A percentile compares a stretch with the other conserved stretches of the same genome.
Conservation (phyloP, 495 filamentous ascomycete species). For the Aspergillus leporis region DNA sequence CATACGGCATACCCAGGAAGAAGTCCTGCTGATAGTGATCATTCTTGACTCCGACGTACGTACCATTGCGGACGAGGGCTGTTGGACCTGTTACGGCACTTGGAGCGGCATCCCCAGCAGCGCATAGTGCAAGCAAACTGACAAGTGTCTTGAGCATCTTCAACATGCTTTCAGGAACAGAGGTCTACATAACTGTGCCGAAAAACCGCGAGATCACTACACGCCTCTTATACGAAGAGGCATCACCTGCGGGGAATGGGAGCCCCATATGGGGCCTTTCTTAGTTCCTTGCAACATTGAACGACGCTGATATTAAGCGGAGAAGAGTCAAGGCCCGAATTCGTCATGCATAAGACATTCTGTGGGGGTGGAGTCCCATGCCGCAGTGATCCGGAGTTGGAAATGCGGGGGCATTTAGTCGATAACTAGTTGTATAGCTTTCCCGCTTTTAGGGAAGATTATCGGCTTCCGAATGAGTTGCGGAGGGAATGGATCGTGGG, state of each 20-base stretch:
- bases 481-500: not conserved
- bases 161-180: not conserved
- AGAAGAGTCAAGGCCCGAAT: not conserved
- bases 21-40: slow-evolving; percentile 47
- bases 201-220: not conserved
- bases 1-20: slow-evolving; percentile 60
- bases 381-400: not conserved
- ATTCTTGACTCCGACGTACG: slow-evolving; percentile 40
- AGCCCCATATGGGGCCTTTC: not conserved
- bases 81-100: slow-evolving; percentile 11
- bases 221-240: not conserved
- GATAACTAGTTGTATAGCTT: not conserved
- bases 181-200: not conserved
- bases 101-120: slow-evolving; percentile 8
- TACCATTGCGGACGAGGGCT: slow-evolving; percentile 39
- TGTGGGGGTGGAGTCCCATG: not conserved
- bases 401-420: not conserved
- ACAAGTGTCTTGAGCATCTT: slow-evolving; percentile 7
- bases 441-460: slow-evolving; percentile 7
- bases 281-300: not conserved
- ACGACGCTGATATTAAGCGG: not conserved
- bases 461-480: not conserved
- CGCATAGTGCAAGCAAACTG: slow-evolving; percentile 6
- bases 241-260: not conserved
- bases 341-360: not conserved